Base-by-base conservation (phyloP, 177 flowering plant genomes). In the Vitis hybrid region DNA sequence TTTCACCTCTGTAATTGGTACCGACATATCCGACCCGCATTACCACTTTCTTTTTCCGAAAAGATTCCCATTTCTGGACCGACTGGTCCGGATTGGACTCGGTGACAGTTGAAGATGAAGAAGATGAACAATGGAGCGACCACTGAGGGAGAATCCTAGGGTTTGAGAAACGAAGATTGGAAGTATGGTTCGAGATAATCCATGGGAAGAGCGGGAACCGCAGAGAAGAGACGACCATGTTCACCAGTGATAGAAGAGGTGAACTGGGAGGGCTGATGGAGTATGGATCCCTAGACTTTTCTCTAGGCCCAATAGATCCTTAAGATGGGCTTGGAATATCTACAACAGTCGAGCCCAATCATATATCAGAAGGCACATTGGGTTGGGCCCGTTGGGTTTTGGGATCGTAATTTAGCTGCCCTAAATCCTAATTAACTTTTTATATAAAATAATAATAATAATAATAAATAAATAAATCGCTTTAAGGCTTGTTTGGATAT, bases 1-100 rank as follows among this genome's bases (percentile, higher is more conserved):
- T 11, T 4, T 10, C 21, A 86, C 97, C 98, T 85, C 85, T 79
- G 79, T 88, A 91, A 61, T 90, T 80, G 60, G 94, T 75, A 1
- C 98, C 98, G 3, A 89, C 91, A 52, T 93, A 93, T 1, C 97
- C 94, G 67, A 93, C 89, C 15, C 97, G 93, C 90, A 88, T 81
- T 45, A 84, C 89, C 31, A 93, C 94, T 73, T 89, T 93, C 84
- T 93, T 93, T 83, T 91, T 93, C 39, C 90, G 84, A 62, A 82
- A 79, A 2, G 95, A 62, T 55, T 85, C 77, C 98, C 98, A 93
- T 84, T 78, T 88, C 5, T 67, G 33, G 21, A 53, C 64, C 19
- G 66, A n/a, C 1, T 48, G 48, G 13, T 68, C 65, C 53, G 50
- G 13, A 14, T 11, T 56, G 52, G 63, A 10, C 26, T 53, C 62